Percentiles rank a stretch among this genome's conserved stretches.
Conservation (phyloP, 2,329 filamentous ascomycete genomes). For the Cladophialophora yegresii region DNA sequence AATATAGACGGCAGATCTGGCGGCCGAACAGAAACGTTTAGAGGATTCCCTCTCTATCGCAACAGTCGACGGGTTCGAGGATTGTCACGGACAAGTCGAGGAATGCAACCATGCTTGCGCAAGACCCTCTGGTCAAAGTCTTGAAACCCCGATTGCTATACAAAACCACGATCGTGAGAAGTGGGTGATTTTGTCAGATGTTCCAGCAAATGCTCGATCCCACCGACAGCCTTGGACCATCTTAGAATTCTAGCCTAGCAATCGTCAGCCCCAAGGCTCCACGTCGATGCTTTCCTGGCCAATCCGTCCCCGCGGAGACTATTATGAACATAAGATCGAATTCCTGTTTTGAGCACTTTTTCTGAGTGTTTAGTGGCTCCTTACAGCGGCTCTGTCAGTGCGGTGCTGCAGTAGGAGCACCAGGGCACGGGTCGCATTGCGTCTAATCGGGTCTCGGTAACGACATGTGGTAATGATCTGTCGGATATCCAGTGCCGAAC, state of each 20-base stretch:
- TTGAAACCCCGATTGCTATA: constrained; percentile 20
- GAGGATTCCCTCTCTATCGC: neutral
- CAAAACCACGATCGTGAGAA: constrained; percentile 19
- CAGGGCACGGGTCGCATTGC: constrained; percentile 8
- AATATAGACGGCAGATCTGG: constrained; percentile 25
- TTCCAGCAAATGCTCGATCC: constrained; percentile 21
- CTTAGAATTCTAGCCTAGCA: constrained; percentile 2
- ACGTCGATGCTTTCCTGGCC: neutral
- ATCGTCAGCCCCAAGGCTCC: neutral
- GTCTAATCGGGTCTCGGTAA: constrained; percentile 4
- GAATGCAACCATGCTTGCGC: neutral
- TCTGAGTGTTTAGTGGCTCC: neutral
- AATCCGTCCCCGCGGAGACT: neutral
- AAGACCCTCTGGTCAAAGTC: neutral
- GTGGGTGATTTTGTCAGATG: constrained; percentile 10
- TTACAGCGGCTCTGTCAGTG: neutral
- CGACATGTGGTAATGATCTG: constrained; percentile 17
- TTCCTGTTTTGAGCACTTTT: constrained; percentile 8
- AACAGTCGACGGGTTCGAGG: neutral
- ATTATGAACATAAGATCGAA: constrained; percentile 4
- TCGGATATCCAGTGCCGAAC: constrained; percentile 16
- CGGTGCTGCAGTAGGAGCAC: neutral
- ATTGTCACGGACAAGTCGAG: constrained; percentile 1
- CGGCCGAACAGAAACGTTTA: neutral
- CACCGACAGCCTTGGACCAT: constrained; percentile 10